A percentile compares a stretch with the other conserved stretches of the same genome.
Conservation (phyloP, 805 yeast species). For the Zygoascus tannicola region DNA sequence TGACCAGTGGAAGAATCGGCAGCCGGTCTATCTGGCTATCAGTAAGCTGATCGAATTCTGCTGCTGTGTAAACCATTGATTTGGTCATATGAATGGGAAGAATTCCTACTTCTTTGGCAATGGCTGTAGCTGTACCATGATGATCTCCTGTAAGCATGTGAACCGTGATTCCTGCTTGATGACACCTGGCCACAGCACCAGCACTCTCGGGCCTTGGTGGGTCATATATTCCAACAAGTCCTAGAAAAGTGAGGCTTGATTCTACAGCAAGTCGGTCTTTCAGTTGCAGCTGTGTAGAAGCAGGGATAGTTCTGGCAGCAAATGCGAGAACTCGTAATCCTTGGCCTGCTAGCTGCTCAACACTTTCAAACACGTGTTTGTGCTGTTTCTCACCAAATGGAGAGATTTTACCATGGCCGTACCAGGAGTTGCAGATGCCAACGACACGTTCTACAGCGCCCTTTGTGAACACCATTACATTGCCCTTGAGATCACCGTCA, state of each 20-base stretch:
- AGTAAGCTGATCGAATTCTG: conserved; percentile 53
- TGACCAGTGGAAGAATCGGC: conserved; percentile 64
- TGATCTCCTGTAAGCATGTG: conserved; percentile 81
- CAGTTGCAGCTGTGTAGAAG: conserved; percentile 5
- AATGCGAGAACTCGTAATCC: conserved; percentile 70
- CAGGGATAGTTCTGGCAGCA: conserved; percentile 35
- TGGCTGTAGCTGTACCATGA: conserved; percentile 67
- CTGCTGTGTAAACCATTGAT: conserved; percentile 68
- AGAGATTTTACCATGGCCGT: conserved; percentile 13
- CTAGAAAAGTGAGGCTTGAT: conserved; percentile 45
- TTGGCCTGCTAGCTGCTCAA: conserved; percentile 49
- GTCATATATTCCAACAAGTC: conserved; percentile 69
- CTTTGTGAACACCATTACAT: conserved; percentile 41
- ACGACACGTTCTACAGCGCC: conserved; percentile 73
- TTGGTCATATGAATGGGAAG: conserved; percentile 48
- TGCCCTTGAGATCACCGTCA: neutral
- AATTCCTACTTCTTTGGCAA: conserved; percentile 75
- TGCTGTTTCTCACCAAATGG: conserved; percentile 25
- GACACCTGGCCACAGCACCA: conserved; percentile 55
- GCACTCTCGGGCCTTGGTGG: conserved; percentile 69
- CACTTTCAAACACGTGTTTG: conserved; percentile 40
- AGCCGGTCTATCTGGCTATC: conserved; percentile 51
- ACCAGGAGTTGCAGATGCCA: conserved; percentile 47
- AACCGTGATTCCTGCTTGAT: conserved; percentile 62
- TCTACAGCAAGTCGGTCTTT: conserved; percentile 40